Evolutionary conservation across 768 basidiomycete species (phyloP), one percentile per base, ranked within the genome.

Genomic region (Auriscalpium orientale): DNA sequence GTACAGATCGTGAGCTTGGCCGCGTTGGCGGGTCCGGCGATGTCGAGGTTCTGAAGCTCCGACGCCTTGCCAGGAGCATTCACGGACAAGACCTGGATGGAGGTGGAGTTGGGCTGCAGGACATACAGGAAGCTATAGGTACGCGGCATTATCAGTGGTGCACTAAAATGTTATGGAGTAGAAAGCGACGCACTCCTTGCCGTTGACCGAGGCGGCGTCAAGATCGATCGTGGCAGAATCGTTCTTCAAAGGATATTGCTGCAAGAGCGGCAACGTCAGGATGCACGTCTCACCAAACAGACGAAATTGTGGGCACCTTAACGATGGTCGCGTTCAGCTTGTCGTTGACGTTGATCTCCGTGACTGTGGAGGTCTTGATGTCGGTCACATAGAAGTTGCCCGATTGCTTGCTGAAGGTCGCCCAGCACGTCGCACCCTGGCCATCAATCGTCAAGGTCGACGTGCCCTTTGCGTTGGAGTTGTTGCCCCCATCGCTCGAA

Each of bases 341-440:
- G 57, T 68, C 65, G 62, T 77, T 74, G 46, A 81, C 71, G 46
- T 71, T 69, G 43, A 79, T 72, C 66, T 80, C 79, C 0, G 77
- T 79, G 44, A 71, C 66, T 18, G 54, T 62, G 22, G 59, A 49
- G 2, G 66, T 67, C 36, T 60, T 65, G 60, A 64, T 60, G 53
- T 68, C 68, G 15, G 64, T 67, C 46, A 68, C 46, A 63, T 66
- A 69, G 62, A 68, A 69, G 62, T 66, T 68, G 53, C 67, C 67
- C 8, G 67, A 68, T 64, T 67, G 63, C 21, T 34, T 49, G 65
- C 66, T 67, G 60, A 61, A 65, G 46, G 55, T 59, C 34, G 62
- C 57, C 69, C 69, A 70, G 63, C 69, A 70, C 16, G 60, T 64
- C 51, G 67, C 69, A 33, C 21, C 55, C 63, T 71, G 67, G 12